Evolutionary conservation across 306 rosid species (phyloP).

Genomic region (Crotalaria pallida): DNA sequence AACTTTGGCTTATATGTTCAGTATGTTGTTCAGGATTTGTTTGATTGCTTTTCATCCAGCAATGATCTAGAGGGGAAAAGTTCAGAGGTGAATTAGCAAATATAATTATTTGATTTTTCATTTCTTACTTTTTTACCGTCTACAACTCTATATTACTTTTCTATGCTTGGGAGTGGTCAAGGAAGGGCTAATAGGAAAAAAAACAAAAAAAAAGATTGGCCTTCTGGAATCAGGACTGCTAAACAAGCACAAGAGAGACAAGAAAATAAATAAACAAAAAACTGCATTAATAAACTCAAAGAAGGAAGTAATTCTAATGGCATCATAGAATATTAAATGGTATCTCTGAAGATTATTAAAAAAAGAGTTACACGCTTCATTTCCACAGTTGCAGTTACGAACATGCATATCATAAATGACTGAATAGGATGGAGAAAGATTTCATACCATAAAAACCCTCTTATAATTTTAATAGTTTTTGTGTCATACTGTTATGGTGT

Average conservation of each 20-base stretch:
- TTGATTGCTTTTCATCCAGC: constrained; percentile 57
- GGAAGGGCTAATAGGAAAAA: no score
- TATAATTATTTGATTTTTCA: background rate
- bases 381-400: background rate
- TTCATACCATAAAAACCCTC: background rate
- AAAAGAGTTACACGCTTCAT: background rate
- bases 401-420: background rate
- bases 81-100: constrained; percentile 3
- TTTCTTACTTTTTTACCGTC: background rate
- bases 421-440: background rate
- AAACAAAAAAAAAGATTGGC: background rate
- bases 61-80: constrained; percentile 50
- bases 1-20: constrained; percentile 27
- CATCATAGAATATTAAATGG: background rate
- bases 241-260: background rate
- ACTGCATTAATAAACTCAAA: background rate
- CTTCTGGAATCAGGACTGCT: background rate
- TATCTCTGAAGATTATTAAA: background rate
- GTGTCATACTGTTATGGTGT: background rate
- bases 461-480: background rate
- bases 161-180: background rate
- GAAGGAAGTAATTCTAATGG: background rate
- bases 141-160: background rate
- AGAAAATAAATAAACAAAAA: background rate
- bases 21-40: constrained; percentile 31